Conservation (phyloP, 495 filamentous ascomycete species). For the Friedmanniomyces endolithicus region DNA sequence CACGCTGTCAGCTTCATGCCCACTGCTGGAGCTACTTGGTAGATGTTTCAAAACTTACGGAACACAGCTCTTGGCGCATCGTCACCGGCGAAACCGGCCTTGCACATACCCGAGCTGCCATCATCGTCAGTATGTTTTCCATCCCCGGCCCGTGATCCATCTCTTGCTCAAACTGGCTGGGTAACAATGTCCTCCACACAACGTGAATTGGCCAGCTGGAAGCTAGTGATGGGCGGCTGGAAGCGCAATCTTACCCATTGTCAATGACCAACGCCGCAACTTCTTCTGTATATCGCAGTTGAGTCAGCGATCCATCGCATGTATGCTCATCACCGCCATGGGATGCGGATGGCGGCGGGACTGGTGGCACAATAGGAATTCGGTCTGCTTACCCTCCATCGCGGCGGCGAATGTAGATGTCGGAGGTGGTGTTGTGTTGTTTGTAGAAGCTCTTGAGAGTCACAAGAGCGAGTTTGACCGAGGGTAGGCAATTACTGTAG, state of each 20-base stretch:
- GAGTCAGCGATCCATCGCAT: slow-evolving; percentile 40
- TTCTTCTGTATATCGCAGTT: slow-evolving; percentile 62
- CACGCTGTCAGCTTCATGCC: slow-evolving; percentile 20
- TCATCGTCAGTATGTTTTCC: slow-evolving; percentile 8
- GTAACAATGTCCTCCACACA: neutral
- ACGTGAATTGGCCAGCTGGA: neutral
- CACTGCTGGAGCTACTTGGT: neutral
- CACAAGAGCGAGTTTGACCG: slow-evolving; percentile 15
- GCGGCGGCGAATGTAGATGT: slow-evolving; percentile 37
- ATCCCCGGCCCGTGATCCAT: neutral
- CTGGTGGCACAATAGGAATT: slow-evolving; percentile 20
- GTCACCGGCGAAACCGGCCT: slow-evolving; percentile 99
- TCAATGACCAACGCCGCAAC: slow-evolving; percentile 99
- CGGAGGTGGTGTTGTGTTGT: slow-evolving; percentile 20
- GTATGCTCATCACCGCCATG: neutral
- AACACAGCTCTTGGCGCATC: slow-evolving; percentile 99
- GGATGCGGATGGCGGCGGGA: slow-evolving; percentile 20
- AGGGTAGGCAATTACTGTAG: slow-evolving; percentile 18
- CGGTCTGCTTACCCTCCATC: slow-evolving; percentile 64
- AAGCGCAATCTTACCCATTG: slow-evolving; percentile 77
- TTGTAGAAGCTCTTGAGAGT: slow-evolving; percentile 15
- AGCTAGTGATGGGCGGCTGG: neutral
- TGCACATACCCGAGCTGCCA: slow-evolving; percentile 98
- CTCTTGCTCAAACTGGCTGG: neutral
- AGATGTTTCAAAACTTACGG: slow-evolving; percentile 68